Conservation (phyloP, 192 early-diverging fungal species). For the Jimgerdemannia flammicorona region DNA sequence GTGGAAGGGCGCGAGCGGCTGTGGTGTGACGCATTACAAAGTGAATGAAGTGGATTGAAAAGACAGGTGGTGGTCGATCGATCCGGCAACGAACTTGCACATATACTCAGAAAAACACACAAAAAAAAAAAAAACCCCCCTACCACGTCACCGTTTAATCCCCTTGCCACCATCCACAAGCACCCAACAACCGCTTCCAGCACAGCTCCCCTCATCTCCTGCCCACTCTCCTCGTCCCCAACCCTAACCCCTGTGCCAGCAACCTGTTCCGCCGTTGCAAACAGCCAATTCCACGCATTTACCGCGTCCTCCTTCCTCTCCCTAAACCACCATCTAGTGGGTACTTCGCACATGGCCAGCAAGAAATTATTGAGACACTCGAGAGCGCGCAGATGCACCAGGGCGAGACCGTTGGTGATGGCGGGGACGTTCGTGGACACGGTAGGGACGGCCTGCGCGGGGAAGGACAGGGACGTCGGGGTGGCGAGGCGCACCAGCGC, state of each 20-base stretch:
- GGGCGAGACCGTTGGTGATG: conserved; percentile 48
- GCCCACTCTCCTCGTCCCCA: conserved; percentile 43
- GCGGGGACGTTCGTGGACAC: conserved; percentile 23
- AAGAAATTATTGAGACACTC: conserved; percentile 76
- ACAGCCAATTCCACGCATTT: conserved; percentile 56
- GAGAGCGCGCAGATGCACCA: conserved; percentile 62
- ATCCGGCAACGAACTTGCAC: no score
- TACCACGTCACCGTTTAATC: conserved; percentile 53
- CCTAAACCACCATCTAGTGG: conserved; percentile 62
- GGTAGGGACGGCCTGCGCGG: conserved; percentile 29
- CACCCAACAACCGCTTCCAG: conserved; percentile 68
- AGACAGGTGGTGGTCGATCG: no score
- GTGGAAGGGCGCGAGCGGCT: conserved; percentile 39
- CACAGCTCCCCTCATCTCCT: conserved; percentile 47
- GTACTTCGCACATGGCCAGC: conserved; percentile 66
- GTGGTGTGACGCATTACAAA: background rate
- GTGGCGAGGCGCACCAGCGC: conserved; percentile 42
- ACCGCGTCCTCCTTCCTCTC: conserved; percentile 36
- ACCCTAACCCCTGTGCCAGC: conserved; percentile 46
- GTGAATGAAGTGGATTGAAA: no score
- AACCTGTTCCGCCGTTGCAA: conserved; percentile 49
- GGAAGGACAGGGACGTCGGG: conserved; percentile 46
- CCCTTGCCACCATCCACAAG: conserved; percentile 75
- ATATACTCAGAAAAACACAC: no score
- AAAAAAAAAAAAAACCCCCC: conserved; percentile 11